Evolutionary conservation across 2,329 filamentous ascomycete genomes (phyloP).

Genomic region (Pseudogymnoascus sp.): DNA sequence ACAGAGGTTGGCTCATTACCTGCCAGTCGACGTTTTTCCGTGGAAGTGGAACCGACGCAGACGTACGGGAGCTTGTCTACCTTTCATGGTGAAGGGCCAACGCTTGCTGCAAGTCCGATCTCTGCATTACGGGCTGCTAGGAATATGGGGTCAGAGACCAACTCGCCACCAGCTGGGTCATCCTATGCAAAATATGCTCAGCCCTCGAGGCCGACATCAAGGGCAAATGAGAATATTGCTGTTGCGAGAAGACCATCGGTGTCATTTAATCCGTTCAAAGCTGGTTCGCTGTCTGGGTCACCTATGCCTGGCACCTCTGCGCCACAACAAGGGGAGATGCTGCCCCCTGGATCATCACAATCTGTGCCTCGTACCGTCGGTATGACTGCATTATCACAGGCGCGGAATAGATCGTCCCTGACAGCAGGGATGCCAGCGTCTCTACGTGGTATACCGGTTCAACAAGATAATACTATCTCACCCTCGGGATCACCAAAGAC

Average conservation of each 20-base stretch:
- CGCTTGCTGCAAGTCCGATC: constrained; percentile 75
- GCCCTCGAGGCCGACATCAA: constrained; percentile 25
- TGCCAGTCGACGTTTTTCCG: constrained; percentile 43
- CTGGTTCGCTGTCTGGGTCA: constrained; percentile 86
- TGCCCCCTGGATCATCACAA: constrained; percentile 45
- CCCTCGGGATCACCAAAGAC: constrained; percentile 72
- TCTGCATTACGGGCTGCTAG: constrained; percentile 69
- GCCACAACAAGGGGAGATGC: constrained; percentile 20
- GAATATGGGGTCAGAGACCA: constrained; percentile 51
- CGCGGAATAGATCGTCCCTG: constrained; percentile 62
- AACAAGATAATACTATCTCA: constrained; percentile 54
- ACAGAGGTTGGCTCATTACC: constrained; percentile 68
- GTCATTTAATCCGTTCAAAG: constrained; percentile 94
- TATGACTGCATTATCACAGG: constrained; percentile 44
- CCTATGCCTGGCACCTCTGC: constrained; percentile 42
- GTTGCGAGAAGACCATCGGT: constrained; percentile 67
- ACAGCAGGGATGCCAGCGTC: constrained; percentile 70
- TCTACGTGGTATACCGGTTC: constrained; percentile 55
- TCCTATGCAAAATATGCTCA: constrained; percentile 30
- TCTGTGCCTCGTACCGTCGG: constrained; percentile 42
- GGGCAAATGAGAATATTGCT: constrained; percentile 40
- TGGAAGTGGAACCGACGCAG: constrained; percentile 57
- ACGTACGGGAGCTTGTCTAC: constrained; percentile 87
- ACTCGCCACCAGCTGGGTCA: constrained; percentile 47
- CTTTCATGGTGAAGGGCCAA: constrained; percentile 73